Base-by-base conservation (phyloP, 2,329 filamentous ascomycete species). In the Rhinocladiella similis region DNA sequence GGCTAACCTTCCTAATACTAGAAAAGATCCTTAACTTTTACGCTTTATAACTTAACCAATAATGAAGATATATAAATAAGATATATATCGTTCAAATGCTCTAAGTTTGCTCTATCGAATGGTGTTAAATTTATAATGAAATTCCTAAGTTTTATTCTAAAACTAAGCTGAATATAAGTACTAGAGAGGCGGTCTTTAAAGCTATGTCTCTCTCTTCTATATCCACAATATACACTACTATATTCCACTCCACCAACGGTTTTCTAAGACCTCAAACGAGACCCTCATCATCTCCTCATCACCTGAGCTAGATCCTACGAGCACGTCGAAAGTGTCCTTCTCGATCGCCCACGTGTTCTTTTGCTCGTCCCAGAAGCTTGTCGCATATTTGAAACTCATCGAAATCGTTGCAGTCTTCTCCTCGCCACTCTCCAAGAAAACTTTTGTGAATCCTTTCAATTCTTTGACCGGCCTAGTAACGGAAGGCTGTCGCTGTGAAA, bases 281-380 rank as follows among this genome's bases (percentile, higher is more conserved):
- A 72, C 78, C 63, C 68, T 79, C 10, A 87, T 67, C 9, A 76
- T 72, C 57, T 77, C 78, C 4, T 75, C 72, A 47, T 80, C 75
- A 6, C 5, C 5, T 38, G 35, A 38, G 38, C 38, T 41, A 18
- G n/a, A 16, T 16, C 77, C 79, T 1, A 89, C 80, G 49, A 84
- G 70, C 18, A 90, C 76, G 52, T 80, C 79, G 67, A 89, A 90
- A 47, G 75, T 74, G 20, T 86, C 88, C 66, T 78, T 78, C 73
- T 89, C 86, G 0, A 80, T 80, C 18, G 82, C 79, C 86, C 87
- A 91, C 65, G 83, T 76, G 51, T 80, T 76, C 12, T 81, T 75
- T 60, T 82, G 79, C 73, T 90, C 87, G 62, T 89, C 85, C 77
- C 84, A 90, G 72, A 85, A 90, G 50, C 83, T 82, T 0, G 83